Evolutionary conservation across 2,329 filamentous ascomycete species (phyloP).

Genomic region (Alternaria solani): DNA sequence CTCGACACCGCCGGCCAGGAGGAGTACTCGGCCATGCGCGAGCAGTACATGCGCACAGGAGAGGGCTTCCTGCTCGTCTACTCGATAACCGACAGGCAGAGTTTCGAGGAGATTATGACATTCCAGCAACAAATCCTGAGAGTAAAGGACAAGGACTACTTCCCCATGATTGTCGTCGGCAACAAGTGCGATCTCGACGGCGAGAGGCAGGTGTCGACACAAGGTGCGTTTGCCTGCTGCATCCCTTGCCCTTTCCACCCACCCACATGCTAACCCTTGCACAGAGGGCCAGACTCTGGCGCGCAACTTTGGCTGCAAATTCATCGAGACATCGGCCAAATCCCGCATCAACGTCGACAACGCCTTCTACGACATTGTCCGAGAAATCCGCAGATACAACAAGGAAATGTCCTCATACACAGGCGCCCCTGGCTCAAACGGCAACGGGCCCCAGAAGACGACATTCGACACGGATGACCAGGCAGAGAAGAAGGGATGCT

Average conservation of each 20-base stretch:
- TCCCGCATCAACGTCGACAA: slow-evolving; percentile 98
- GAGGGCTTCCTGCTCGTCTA: slow-evolving; percentile 98
- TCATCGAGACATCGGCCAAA: slow-evolving; percentile 99
- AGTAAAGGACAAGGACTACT: slow-evolving; percentile 99
- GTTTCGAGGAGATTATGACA: slow-evolving; percentile 97
- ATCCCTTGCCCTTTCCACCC: not conserved
- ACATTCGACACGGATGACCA: slow-evolving; percentile 83
- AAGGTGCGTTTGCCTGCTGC: slow-evolving; percentile 69
- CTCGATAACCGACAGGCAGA: slow-evolving; percentile 96
- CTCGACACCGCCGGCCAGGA: slow-evolving; percentile 98
- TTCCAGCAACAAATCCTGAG: slow-evolving; percentile 98
- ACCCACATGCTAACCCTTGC: slow-evolving; percentile 27
- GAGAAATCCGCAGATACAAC: slow-evolving; percentile 98
- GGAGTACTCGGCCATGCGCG: slow-evolving; percentile 98
- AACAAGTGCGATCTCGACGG: slow-evolving; percentile 99
- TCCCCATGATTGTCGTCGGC: slow-evolving; percentile 97
- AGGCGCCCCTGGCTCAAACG: slow-evolving; percentile 68
- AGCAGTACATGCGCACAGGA: slow-evolving; percentile 99
- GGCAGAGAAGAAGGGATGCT: slow-evolving; percentile 76
- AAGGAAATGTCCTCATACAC: slow-evolving; percentile 94
- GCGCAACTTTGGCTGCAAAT: slow-evolving; percentile 90
- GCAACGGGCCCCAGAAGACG: slow-evolving; percentile 52
- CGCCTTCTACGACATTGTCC: slow-evolving; percentile 97
- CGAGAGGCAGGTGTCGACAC: slow-evolving; percentile 88
- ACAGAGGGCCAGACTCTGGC: slow-evolving; percentile 90